These are phyloP conservation scores for Clitoria ternatea DNA, from an alignment of 306 rosid species.

Conservation along the genomic window DNA sequence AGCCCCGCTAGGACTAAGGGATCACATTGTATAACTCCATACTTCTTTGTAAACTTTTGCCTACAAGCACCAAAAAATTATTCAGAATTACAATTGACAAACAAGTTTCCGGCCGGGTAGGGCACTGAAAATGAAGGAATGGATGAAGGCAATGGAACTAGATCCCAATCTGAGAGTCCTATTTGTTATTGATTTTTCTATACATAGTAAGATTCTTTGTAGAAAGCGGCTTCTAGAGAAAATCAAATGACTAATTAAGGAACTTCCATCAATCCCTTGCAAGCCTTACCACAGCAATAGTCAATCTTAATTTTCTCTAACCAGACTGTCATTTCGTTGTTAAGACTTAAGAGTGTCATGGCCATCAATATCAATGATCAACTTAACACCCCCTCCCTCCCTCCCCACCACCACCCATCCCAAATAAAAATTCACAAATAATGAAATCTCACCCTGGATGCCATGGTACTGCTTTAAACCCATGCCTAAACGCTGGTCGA, in stretches of 20 bases:
- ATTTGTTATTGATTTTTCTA: no score
- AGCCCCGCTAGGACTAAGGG: conserved; percentile 71
- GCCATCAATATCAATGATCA: not conserved
- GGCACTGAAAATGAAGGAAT: no score
- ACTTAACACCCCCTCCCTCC: not conserved
- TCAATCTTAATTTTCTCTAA: not conserved
- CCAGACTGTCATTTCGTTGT: conserved; percentile 5
- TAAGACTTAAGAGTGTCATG: not conserved
- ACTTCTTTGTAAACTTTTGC: conserved; percentile 63
- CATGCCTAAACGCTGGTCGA: conserved; percentile 81
- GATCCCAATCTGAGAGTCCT: no score
- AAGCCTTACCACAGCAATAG: not conserved
- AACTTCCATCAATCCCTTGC: conserved; percentile 16
- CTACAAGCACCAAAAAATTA: conserved; percentile 43
- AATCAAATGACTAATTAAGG: no score
- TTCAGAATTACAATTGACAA: conserved; percentile 10
- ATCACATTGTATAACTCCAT: conserved; percentile 76
- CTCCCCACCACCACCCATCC: no score
- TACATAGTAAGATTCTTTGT: no score
- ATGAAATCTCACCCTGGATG: conserved; percentile 53
- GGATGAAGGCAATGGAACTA: no score
- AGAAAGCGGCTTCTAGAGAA: no score
- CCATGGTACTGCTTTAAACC: conserved; percentile 51
- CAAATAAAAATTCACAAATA: not conserved
- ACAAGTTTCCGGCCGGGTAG: no score